Percentiles rank a stretch among this genome's conserved stretches.
These are phyloP conservation scores for Coniochaeta ligniaria DNA, from an alignment of 2,329 filamentous ascomycete genomes.

Conservation along the genomic window DNA sequence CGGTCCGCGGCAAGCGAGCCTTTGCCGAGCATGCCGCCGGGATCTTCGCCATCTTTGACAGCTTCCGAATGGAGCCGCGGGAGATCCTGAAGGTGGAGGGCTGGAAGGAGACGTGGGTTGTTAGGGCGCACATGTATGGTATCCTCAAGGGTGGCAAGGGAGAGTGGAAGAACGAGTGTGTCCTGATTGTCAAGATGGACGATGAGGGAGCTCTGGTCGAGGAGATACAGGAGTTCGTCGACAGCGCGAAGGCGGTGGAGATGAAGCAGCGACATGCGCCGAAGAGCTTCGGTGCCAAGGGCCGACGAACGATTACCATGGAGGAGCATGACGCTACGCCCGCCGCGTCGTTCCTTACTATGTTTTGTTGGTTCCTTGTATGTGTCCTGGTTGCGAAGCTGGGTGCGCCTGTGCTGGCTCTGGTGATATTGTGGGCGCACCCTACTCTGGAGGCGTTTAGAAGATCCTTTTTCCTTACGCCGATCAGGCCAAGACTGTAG, in stretches of 20 bases:
- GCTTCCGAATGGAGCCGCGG: constrained; percentile 30
- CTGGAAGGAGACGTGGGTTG: constrained; percentile 22
- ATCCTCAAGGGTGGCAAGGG: constrained; percentile 13
- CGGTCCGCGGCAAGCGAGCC: constrained; percentile 22
- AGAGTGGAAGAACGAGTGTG: constrained; percentile 24
- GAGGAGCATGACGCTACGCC: constrained; percentile 1
- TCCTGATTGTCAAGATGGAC: constrained; percentile 23
- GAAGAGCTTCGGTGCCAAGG: constrained; percentile 13
- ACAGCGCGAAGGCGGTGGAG: constrained; percentile 30
- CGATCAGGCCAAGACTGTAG: neutral
- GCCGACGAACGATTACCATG: neutral
- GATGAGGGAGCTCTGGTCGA: constrained; percentile 16
- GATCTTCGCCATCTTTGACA: constrained; percentile 32
- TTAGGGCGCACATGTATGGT: constrained; percentile 28
- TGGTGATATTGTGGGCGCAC: neutral
- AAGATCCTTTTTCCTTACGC: neutral
- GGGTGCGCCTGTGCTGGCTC: neutral
- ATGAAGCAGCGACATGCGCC: constrained; percentile 22
- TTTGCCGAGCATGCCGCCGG: constrained; percentile 30
- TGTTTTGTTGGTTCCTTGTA: neutral
- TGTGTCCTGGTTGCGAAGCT: neutral
- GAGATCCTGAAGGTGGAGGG: constrained; percentile 21
- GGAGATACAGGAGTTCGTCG: constrained; percentile 30
- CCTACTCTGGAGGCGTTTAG: neutral
- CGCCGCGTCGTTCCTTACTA: neutral